phyloP scores from a whole-genome alignment of 2,329 filamentous ascomycete genomes.

The Aspergillus hortae region DNA sequence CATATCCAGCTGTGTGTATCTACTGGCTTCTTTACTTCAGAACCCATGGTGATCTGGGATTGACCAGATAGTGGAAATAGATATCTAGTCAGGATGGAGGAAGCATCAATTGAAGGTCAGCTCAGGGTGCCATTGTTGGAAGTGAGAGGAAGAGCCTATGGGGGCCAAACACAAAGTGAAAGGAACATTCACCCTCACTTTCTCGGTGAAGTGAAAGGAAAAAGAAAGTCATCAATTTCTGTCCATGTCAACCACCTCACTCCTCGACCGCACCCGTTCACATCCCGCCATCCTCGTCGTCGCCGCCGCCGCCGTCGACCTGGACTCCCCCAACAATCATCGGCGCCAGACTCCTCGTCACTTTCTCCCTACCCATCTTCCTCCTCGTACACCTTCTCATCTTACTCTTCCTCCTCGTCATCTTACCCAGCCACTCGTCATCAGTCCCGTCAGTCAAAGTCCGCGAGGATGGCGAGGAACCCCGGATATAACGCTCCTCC shows the following conservation, averaged over 20 bases:
- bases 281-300: background rate
- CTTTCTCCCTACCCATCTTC: background rate
- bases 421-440: background rate
- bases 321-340: background rate
- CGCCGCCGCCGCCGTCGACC: background rate
- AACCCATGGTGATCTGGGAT: too few species aligned
- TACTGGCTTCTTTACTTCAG: too few species aligned
- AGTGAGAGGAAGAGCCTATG: too few species aligned
- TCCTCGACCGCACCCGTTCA: background rate
- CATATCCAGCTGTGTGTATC: too few species aligned
- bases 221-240: background rate
- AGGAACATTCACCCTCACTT: too few species aligned
- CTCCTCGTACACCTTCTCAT: constrained; percentile 2
- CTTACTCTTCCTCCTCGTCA: constrained; percentile 1
- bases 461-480: background rate
- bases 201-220: too few species aligned
- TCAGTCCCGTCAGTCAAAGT: background rate
- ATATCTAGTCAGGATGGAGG: too few species aligned
- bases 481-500: background rate
- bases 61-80: too few species aligned
- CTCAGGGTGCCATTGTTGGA: too few species aligned
- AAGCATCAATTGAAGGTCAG: too few species aligned
- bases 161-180: too few species aligned
- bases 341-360: background rate
- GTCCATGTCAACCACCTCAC: background rate